These are phyloP conservation scores for Epichloe baconii DNA, from an alignment of 2,329 filamentous ascomycete species.

Conservation along the genomic window DNA sequence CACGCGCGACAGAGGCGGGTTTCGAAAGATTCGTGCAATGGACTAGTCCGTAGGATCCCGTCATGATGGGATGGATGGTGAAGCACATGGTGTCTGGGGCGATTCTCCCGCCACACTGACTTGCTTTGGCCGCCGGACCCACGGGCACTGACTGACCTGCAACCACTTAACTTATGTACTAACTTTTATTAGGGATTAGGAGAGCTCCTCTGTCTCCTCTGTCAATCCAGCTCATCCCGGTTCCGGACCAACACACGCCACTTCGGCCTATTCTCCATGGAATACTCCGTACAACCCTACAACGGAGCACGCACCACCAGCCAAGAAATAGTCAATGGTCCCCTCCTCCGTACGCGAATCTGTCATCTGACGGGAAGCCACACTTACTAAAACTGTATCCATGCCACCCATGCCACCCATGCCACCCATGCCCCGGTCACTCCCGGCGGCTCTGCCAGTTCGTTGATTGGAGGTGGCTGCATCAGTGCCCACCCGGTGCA, in stretches of 20 bases:
- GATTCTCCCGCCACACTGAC: background rate
- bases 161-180: background rate
- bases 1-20: slow-evolving; percentile 1
- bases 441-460: slow-evolving; percentile 3
- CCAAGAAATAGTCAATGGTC: background rate
- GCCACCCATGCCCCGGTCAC: background rate
- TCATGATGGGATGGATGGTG: background rate
- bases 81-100: slow-evolving; percentile 4
- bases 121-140: background rate
- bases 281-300: background rate
- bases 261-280: too few relatives aligned
- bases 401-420: background rate
- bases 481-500: background rate
- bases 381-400: too few relatives aligned
- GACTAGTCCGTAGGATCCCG: background rate
- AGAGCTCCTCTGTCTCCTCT: too few relatives aligned
- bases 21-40: background rate
- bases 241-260: background rate
- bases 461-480: slow-evolving; percentile 3
- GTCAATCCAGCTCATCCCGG: background rate
- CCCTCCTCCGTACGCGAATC: background rate
- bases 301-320: background rate
- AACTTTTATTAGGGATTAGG: too few relatives aligned
- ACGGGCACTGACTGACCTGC: background rate
- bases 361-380: background rate